phyloP scores from a whole-genome alignment of 768 basidiomycete genomes.

The Mycena haematopus region DNA sequence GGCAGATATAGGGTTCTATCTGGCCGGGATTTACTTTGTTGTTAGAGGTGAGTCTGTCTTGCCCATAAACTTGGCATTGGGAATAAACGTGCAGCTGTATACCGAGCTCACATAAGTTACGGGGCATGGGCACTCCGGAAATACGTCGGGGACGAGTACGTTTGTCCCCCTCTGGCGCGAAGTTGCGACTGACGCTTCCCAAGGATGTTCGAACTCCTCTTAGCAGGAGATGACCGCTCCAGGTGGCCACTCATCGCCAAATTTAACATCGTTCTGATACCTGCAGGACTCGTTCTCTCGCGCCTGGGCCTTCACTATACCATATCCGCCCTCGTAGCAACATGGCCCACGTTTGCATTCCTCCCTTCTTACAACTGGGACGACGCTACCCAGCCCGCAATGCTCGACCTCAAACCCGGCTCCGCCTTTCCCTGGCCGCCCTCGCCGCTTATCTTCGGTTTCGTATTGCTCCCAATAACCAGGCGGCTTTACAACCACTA shows the following conservation, averaged over 20 bases:
- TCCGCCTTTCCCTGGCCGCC: constrained; percentile 56
- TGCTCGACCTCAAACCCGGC: constrained; percentile 33
- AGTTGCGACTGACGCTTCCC: background rate
- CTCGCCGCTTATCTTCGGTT: constrained; percentile 60
- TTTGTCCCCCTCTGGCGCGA: background rate
- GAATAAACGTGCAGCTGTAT: constrained; percentile 41
- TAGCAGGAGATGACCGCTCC: constrained; percentile 71
- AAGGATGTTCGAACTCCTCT: constrained; percentile 67
- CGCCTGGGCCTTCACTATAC: constrained; percentile 53
- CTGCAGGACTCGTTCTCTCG: constrained; percentile 68
- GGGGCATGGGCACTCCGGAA: constrained; percentile 74
- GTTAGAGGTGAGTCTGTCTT: constrained; percentile 62
- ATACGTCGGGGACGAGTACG: constrained; percentile 73
- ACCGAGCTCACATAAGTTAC: constrained; percentile 64
- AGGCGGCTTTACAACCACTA: constrained; percentile 50
- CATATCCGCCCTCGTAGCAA: constrained; percentile 52
- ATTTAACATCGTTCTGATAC: constrained; percentile 76
- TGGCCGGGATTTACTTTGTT: constrained; percentile 57
- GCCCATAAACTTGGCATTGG: background rate
- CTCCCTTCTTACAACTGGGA: constrained; percentile 39
- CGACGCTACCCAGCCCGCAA: constrained; percentile 42
- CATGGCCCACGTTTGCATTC: constrained; percentile 51
- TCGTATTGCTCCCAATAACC: constrained; percentile 57
- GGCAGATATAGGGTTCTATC: constrained; percentile 52
- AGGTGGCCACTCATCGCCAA: constrained; percentile 82